These are phyloP conservation scores for Skeletonema costatum DNA, from an alignment of 108 stramenopile genomes.

Conservation along the genomic window DNA sequence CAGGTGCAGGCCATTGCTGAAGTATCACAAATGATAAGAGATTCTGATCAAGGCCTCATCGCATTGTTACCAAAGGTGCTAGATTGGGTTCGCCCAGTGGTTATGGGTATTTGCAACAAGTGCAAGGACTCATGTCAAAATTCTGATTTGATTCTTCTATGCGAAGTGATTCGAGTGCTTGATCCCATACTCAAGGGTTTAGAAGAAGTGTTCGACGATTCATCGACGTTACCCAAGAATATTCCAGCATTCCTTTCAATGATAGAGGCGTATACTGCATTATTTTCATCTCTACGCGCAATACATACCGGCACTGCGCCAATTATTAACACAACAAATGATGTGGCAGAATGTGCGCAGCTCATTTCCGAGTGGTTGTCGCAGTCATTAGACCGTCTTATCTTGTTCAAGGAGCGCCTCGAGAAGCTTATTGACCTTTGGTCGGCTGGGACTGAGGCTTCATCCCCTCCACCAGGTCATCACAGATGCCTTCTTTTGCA, in stretches of 20 bases:
- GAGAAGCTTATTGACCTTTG: conserved; percentile 25
- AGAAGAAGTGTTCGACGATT: conserved; percentile 4
- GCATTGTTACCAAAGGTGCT: conserved; percentile 25
- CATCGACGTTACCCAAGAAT: conserved; percentile 4
- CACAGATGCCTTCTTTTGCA: conserved; percentile 22
- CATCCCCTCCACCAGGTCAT: conserved; percentile 18
- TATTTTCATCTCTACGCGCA: conserved; percentile 13
- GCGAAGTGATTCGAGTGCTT: not conserved
- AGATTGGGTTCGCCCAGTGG: conserved; percentile 31
- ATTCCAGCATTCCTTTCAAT: conserved; percentile 15
- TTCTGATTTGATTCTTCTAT: not conserved
- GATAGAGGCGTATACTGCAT: conserved; percentile 17
- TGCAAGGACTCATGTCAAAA: not conserved
- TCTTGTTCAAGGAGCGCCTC: conserved; percentile 7
- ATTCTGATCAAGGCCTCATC: not conserved
- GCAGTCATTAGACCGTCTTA: not conserved
- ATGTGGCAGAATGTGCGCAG: not conserved
- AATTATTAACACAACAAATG: not conserved
- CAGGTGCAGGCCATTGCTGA: conserved; percentile 12
- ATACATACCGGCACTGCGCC: not conserved
- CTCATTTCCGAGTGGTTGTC: not conserved
- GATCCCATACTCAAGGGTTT: conserved; percentile 12
- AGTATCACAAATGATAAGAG: conserved; percentile 14
- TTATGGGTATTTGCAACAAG: conserved; percentile 4
- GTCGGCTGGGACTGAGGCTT: not conserved